A percentile compares a stretch with the other conserved stretches of the same genome.
These are phyloP conservation scores for Paratinospora sagittata DNA, from an alignment of 164 flowering plant genomes.

Conservation along the genomic window DNA sequence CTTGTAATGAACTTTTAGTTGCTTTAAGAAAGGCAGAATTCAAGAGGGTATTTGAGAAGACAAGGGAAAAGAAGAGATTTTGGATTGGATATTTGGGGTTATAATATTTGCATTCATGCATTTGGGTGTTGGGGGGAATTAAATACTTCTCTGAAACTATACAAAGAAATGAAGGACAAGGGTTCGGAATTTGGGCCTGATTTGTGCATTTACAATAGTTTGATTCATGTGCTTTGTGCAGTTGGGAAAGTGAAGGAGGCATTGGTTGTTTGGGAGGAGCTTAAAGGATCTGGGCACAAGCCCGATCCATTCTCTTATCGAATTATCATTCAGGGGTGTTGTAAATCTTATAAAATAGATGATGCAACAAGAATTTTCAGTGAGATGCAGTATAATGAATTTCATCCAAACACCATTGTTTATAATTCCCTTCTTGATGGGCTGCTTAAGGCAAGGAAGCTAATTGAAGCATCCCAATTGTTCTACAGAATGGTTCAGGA, in stretches of 20 bases:
- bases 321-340: conserved; percentile 72
- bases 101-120: conserved; percentile 83
- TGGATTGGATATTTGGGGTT: conserved; percentile 58
- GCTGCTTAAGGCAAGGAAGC: conserved; percentile 61
- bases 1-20: conserved; percentile 66
- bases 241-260: conserved; percentile 80
- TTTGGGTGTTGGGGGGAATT: conserved; percentile 94
- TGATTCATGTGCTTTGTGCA: conserved; percentile 61
- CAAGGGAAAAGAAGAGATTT: conserved; percentile 41
- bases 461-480: conserved; percentile 73
- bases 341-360: conserved; percentile 49
- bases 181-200: conserved; percentile 44
- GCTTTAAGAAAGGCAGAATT: conserved; percentile 66
- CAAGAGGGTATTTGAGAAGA: conserved; percentile 36
- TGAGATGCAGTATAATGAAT: conserved; percentile 76
- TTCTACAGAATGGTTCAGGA: conserved; percentile 84
- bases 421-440: conserved; percentile 85
- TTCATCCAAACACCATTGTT: conserved; percentile 46
- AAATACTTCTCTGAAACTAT: conserved; percentile 45
- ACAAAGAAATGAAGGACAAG: conserved; percentile 76
- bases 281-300: conserved; percentile 74
- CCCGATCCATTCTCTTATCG: conserved; percentile 71
- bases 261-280: conserved; percentile 64
- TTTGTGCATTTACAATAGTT: conserved; percentile 81
- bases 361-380: conserved; percentile 61